These are phyloP conservation scores for Penicillium sp. DNA, from an alignment of 2,329 filamentous ascomycete species.

Conservation along the genomic window DNA sequence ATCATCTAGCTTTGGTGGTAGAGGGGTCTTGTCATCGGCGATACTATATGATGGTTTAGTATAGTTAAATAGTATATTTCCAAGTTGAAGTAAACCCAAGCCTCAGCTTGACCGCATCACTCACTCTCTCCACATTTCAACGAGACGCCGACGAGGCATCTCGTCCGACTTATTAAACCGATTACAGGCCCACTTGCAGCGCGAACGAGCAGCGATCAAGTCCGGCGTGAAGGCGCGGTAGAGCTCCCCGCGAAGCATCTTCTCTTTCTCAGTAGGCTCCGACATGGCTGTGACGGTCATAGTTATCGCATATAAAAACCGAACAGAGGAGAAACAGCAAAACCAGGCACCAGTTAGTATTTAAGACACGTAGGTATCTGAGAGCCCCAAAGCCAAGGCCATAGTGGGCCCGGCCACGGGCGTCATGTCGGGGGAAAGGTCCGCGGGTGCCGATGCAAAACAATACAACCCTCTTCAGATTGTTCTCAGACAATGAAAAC, in stretches of 20 bases:
- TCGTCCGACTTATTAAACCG: conserved; percentile 65
- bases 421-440: conserved; percentile 1
- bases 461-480: conserved; percentile 13
- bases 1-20: conserved; percentile 60
- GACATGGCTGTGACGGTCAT: conserved; percentile 11
- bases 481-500: conserved; percentile 19
- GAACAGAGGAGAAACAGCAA: neutral
- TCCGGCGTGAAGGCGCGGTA: conserved; percentile 73
- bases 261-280: conserved; percentile 33
- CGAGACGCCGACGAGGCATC: conserved; percentile 59
- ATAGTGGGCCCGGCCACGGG: neutral
- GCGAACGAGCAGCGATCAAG: conserved; percentile 61
- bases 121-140: conserved; percentile 72
- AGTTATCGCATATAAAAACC: neutral
- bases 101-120: conserved; percentile 27
- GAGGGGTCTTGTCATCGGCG: conserved; percentile 58
- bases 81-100: neutral
- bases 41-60: conserved; percentile 51
- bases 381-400: neutral
- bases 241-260: conserved; percentile 67
- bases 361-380: neutral
- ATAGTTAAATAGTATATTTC: neutral
- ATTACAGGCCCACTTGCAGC: conserved; percentile 61
- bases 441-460: neutral
- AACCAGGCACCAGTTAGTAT: neutral